Evolutionary conservation across 768 basidiomycete species (phyloP).

Genomic region (Dacryopinax spathularia): DNA sequence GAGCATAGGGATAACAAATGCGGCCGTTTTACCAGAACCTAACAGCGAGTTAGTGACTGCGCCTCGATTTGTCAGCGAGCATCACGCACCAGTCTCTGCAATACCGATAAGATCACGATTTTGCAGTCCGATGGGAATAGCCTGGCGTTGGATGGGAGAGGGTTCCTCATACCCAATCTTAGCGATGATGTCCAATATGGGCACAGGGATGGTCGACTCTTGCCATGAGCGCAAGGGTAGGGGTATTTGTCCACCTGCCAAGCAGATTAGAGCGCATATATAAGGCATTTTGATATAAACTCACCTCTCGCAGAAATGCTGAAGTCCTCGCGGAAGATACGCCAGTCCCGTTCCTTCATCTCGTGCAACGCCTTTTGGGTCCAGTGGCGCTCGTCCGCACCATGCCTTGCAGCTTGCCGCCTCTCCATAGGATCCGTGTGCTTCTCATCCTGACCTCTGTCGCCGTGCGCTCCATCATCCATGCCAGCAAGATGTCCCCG

Average conservation of each 20-base stretch:
- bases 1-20: constrained; percentile 96
- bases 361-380: constrained; percentile 81
- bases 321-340: constrained; percentile 97
- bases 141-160: constrained; percentile 91
- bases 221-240: constrained; percentile 85
- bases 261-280: background rate
- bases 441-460: constrained; percentile 29
- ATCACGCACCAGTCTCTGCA: constrained; percentile 75
- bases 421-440: constrained; percentile 74
- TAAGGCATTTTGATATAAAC: constrained; percentile 13
- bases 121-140: constrained; percentile 95
- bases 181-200: constrained; percentile 72
- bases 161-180: constrained; percentile 94
- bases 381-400: constrained; percentile 93
- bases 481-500: constrained; percentile 72
- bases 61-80: background rate
- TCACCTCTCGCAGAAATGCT: constrained; percentile 82
- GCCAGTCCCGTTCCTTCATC: constrained; percentile 97
- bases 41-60: background rate
- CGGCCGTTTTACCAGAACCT: constrained; percentile 98
- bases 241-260: constrained; percentile 76
- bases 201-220: constrained; percentile 68
- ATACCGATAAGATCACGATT: constrained; percentile 97
- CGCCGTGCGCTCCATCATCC: constrained; percentile 52
- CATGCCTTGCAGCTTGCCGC: constrained; percentile 61